Conservation (phyloP, 352 stramenopile species). For the Aphanomyces stellatus region DNA sequence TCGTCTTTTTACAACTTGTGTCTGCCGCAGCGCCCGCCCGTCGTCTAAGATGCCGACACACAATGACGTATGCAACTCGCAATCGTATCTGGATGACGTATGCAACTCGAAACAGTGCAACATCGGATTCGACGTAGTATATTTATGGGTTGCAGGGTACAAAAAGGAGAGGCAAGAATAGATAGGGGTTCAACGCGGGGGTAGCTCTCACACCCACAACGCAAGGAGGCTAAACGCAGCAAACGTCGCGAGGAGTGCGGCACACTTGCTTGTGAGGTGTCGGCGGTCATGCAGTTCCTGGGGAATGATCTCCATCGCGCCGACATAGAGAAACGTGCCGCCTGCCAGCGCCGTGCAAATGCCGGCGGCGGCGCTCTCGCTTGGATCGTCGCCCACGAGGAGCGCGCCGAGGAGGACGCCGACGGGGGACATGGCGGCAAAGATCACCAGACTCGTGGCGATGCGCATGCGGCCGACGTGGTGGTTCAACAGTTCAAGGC, state of each 20-base stretch:
- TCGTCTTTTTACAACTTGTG: constrained; percentile 73
- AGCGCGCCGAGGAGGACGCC: constrained; percentile 57
- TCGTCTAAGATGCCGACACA: not conserved
- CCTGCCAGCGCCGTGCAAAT: constrained; percentile 67
- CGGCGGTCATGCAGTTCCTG: constrained; percentile 57
- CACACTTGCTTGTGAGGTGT: constrained; percentile 42
- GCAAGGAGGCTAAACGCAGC: constrained; percentile 53
- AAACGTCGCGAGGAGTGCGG: constrained; percentile 49
- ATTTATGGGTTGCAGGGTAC: not conserved
- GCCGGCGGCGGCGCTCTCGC: constrained; percentile 40
- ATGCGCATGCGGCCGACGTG: constrained; percentile 32
- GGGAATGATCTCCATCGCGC: constrained; percentile 74
- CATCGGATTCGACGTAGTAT: no score
- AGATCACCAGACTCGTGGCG: constrained; percentile 38
- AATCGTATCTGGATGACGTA: not conserved
- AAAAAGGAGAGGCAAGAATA: not conserved
- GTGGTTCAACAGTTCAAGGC: constrained; percentile 64
- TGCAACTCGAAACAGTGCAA: no score
- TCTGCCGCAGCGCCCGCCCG: constrained; percentile 45
- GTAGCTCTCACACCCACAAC: constrained; percentile 42
- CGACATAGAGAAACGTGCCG: constrained; percentile 74
- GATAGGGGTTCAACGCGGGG: not conserved
- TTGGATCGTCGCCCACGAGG: constrained; percentile 31
- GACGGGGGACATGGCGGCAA: constrained; percentile 65
- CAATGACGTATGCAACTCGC: not conserved